Evolutionary conservation across 495 filamentous ascomycete genomes (phyloP).

Genomic region (Neurospora sp.): DNA sequence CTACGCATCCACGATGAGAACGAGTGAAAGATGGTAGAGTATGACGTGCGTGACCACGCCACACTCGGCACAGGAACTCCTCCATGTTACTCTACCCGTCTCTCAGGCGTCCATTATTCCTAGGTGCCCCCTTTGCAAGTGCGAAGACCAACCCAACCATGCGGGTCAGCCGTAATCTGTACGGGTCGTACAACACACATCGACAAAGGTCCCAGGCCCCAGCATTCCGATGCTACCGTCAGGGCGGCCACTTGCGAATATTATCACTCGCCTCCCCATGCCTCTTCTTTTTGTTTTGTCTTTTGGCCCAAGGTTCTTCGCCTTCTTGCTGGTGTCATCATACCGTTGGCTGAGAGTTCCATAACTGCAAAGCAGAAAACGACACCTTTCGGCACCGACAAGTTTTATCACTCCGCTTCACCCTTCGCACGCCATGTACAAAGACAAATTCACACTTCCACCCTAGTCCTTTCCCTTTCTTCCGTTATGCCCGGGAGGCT

Average conservation of each 20-base stretch:
- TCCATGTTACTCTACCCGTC: background rate
- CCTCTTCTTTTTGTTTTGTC: background rate
- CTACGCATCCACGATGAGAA: background rate
- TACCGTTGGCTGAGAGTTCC: background rate
- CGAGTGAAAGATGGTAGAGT: constrained; percentile 6
- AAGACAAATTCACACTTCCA: constrained; percentile 3
- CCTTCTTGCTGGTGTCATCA: constrained; percentile 5
- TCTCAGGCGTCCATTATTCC: background rate
- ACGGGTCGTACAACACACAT: constrained; percentile 4
- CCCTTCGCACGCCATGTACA: constrained; percentile 4
- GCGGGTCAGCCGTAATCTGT: constrained; percentile 2
- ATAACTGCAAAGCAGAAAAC: background rate
- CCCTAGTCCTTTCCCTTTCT: background rate
- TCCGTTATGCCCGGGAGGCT: background rate
- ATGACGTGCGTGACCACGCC: constrained; percentile 12
- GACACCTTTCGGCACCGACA: constrained; percentile 3
- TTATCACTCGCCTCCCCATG: background rate
- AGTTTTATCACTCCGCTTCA: background rate
- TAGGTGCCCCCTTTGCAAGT: background rate
- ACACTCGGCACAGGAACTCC: constrained; percentile 10
- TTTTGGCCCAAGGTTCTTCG: background rate
- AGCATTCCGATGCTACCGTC: background rate
- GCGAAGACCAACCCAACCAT: background rate
- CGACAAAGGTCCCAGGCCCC: constrained; percentile 4
- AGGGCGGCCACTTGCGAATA: constrained; percentile 8